Evolutionary conservation across 1,284 basidiomycete species (phyloP), one percentile per base, ranked within the genome.

Genomic region (Heterobasidion occidentale): DNA sequence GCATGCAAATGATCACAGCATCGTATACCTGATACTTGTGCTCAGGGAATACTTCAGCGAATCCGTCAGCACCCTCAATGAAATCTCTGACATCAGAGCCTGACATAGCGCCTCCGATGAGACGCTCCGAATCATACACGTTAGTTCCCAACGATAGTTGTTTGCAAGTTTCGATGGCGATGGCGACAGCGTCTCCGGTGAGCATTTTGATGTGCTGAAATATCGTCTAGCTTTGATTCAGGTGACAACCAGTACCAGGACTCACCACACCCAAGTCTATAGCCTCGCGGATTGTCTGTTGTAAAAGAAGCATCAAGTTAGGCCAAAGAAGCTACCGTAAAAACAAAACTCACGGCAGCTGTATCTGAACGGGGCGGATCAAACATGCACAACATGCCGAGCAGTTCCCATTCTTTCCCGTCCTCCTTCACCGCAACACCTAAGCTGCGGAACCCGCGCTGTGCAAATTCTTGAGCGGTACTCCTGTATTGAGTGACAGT

Each of bases 41-140:
- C 67, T 80, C 79, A 17, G 79, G 79, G 65, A 77, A 77, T 52
- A 81, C 79, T 63, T 80, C 79, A 15, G 77, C 79, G 67, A 81
- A 80, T 55, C 79, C 79, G 62, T 80, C 79, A 42, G 79, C 79
- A 58, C 74, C 75, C 69, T 80, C 77, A 56, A 80, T 74, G 58
- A 80, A 79, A 53, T 73, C 64, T 20, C 64, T 62, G 36, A 63
- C 59, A 56, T 79, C 75, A 12, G 77, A 77, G 42, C 79, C 79
- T 47, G 76, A 60, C 76, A 80, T 75, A 52, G 72, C 71, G 20
- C 77, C 77, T 55, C 77, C 76, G 55, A 81, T 80, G 54, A 80
- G 70, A 51, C 76, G 71, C 61, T 79, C 74, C 52, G 76, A 77
- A 66, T 80, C 78, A 68, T 79, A 80, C 36, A 81, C 77, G 64